Base-by-base conservation (phyloP, 2,329 filamentous ascomycete genomes). In the Fusarium tjaetaba region DNA sequence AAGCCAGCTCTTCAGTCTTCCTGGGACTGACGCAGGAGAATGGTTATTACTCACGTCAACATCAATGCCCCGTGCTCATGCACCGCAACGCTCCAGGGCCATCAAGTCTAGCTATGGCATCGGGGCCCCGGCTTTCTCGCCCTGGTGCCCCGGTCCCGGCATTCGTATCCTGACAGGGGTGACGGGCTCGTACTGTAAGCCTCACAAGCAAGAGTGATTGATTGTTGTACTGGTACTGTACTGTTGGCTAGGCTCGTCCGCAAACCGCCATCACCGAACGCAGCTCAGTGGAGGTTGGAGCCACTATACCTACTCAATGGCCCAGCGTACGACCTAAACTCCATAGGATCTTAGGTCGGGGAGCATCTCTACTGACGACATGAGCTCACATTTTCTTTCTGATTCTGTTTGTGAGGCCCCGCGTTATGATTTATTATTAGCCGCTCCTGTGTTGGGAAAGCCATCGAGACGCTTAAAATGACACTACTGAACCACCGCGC, bases 121-220 rank as follows among this genome's bases (percentile, higher is more conserved):
- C 71, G 59, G 68, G 66, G 71, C 56, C 63, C 48, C 71, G 65
- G 68, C 68, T 69, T 71, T 53, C 55, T 65, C 61, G 46, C 71
- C 67, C 61, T 74, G 59, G 41, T 61, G 63, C 63, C 63, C 65
- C 66, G 61, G 71, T 59, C 63, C 65, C 71, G 71, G 71, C 71
- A 74, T 65, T 72, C 63, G 63, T 74, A 68, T 68, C 58, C 65
- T 49, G 52, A 61, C 71, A 73, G 53, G 71, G 71, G 48, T 65
- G 43, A 71, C 41, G 46, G 56, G 39, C 70, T 74, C 71, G 68
- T 74, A 73, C 61, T 55, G 60, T 68, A 69, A 73, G 63, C 71
- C 71, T 74, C 63, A 74, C 42, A 65, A 41, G 62, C 34, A 64
- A 59, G 49, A 63, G 48, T 24, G 38, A 61, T 48, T 28, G 38